A percentile compares a stretch with the other conserved stretches of the same genome.
Conservation (phyloP, 805 yeast species). For the Wickerhamiella australiensis region DNA sequence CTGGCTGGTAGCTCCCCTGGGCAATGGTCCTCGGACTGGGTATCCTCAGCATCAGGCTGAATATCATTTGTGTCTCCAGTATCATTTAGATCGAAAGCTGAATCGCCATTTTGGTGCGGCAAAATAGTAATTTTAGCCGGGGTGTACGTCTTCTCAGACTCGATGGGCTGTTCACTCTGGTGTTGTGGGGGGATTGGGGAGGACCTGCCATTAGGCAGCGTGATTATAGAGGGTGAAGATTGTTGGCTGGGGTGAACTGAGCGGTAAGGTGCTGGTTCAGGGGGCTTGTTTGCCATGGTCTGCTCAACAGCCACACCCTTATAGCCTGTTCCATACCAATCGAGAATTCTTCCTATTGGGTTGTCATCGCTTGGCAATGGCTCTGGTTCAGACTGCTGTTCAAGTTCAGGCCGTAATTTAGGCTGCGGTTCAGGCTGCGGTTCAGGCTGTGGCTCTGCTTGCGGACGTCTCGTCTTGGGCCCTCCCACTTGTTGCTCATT, state of each 20-base stretch:
- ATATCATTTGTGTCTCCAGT: not conserved
- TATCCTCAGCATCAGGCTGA: not conserved
- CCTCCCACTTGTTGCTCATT: not conserved
- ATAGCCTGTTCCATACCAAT: not conserved
- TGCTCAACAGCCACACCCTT: not conserved
- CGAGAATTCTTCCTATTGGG: not conserved
- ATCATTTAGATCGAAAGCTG: not conserved
- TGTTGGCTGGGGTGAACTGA: no score
- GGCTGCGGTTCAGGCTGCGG: not conserved
- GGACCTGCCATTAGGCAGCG: no score
- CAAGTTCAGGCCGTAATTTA: not conserved
- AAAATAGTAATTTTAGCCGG: no score
- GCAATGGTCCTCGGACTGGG: not conserved
- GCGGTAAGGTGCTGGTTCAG: not conserved
- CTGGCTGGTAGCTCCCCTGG: not conserved
- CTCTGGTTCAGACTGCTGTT: not conserved
- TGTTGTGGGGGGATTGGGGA: no score
- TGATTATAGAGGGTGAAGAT: no score
- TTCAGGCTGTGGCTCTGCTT: not conserved
- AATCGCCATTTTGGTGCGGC: not conserved
- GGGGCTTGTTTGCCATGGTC: not conserved
- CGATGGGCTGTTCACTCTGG: no score
- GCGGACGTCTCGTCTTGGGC: not conserved
- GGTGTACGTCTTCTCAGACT: no score
- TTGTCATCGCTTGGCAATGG: not conserved